These are phyloP conservation scores for Colletotrichum graminicola DNA, from an alignment of 2,329 filamentous ascomycete genomes.

Conservation along the genomic window DNA sequence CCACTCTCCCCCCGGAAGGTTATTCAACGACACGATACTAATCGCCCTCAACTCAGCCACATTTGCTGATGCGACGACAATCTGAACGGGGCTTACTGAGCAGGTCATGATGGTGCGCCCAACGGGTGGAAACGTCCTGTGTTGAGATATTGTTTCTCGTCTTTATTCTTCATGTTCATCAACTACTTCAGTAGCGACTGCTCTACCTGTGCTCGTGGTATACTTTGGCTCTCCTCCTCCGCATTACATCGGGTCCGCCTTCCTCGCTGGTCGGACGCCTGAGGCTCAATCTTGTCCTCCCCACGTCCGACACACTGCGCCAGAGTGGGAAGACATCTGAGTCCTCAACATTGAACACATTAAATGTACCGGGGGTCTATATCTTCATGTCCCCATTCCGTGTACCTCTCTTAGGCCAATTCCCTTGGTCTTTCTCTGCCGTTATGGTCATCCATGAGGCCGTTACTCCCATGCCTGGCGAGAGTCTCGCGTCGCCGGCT, in stretches of 20 bases:
- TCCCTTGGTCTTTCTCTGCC: slow-evolving; percentile 33
- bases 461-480: slow-evolving; percentile 35
- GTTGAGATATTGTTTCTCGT: slow-evolving; percentile 25
- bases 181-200: slow-evolving; percentile 44
- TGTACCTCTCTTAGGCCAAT: slow-evolving; percentile 16
- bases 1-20: too few relatives aligned
- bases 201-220: slow-evolving; percentile 43
- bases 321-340: not conserved
- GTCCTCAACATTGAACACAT: slow-evolving; percentile 39
- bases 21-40: not conserved
- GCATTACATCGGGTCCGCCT: slow-evolving; percentile 37
- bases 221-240: slow-evolving; percentile 22
- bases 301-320: not conserved
- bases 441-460: slow-evolving; percentile 36
- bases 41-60: not conserved
- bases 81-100: not conserved
- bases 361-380: slow-evolving; percentile 41
- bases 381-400: slow-evolving; percentile 24
- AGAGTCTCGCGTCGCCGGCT: slow-evolving; percentile 25
- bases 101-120: not conserved
- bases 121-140: rapidly evolving
- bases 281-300: not conserved
- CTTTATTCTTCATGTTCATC: slow-evolving; percentile 35
- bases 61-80: not conserved
- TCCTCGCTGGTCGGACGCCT: slow-evolving; percentile 27